Conservation (phyloP, 805 yeast species). For the Sungouiozyma intestinalis region DNA sequence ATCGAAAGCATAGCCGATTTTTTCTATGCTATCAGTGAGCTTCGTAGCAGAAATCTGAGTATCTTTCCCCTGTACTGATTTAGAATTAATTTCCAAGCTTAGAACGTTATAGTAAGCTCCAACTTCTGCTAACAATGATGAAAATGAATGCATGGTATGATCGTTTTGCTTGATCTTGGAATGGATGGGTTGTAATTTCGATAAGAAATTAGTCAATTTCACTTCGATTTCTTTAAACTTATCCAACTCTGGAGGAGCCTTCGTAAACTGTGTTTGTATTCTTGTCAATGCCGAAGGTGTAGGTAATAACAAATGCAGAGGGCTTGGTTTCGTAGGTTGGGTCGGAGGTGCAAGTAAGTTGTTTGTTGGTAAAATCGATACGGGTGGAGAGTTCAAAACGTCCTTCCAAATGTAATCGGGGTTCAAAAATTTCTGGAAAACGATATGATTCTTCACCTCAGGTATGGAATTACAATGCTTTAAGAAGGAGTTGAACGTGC, state of each 20-base stretch:
- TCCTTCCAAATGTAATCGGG: conserved; percentile 82
- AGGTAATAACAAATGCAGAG: conserved; percentile 55
- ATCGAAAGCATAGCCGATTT: conserved; percentile 80
- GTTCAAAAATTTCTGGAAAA: conserved; percentile 70
- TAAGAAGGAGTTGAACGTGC: conserved; percentile 67
- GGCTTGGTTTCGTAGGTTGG: conserved; percentile 44
- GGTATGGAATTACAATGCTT: conserved; percentile 58
- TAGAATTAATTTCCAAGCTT: conserved; percentile 42
- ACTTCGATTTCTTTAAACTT: conserved; percentile 24
- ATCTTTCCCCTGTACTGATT: not conserved
- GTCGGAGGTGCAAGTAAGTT: conserved; percentile 51
- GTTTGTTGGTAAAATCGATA: conserved; percentile 42
- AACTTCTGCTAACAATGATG: conserved; percentile 61
- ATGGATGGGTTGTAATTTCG: conserved; percentile 20
- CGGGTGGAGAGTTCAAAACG: conserved; percentile 48
- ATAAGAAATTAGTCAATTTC: conserved; percentile 29
- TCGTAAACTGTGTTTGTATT: conserved; percentile 12
- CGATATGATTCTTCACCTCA: conserved; percentile 45
- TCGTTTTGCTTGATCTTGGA: conserved; percentile 20
- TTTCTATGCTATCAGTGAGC: conserved; percentile 51
- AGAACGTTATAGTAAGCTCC: conserved; percentile 62
- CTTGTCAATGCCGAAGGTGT: conserved; percentile 41
- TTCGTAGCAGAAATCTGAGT: not conserved
- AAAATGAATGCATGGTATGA: conserved; percentile 40
- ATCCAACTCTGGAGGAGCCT: not conserved